Base-by-base conservation (phyloP, 139 green algal species). In the Nannochloris sp. region DNA sequence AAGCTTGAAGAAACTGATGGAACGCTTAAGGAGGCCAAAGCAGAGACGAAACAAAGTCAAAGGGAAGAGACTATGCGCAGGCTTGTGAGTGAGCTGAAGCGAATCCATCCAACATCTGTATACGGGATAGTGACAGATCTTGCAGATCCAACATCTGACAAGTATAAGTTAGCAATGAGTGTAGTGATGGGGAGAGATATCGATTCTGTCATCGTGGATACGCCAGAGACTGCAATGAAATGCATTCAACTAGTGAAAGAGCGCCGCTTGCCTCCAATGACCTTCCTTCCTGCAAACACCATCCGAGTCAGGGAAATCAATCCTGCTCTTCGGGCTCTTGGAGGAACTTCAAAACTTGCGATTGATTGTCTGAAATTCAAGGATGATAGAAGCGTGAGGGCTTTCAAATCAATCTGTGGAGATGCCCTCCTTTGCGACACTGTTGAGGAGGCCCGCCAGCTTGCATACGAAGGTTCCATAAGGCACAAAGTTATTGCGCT, bases 361-460 rank as follows among this genome's bases (percentile, higher is more conserved):
- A 48, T 96, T 3, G 91, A 97, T 78, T 68, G 95, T 59, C 61
- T 97, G 40, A 36, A 87, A 61, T 84, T 79, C 30, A 17, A 59
- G 8, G 60, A 87, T 20, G 75, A 92, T 64, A 70, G 80, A 11
- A 85, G 85, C 9, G 83, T 92, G 49, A 59, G 85, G 14, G 89
- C 79, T 59, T 66, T 45, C 60, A 29, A 55, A 23, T 81, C 80
- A 12, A 17, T 61, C 5, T 69, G 63, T 77, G 89, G 85, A 49
- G 90, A 88, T 77, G 93, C 92, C 2, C 57, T 99, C 13, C 84
- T 99, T 28, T 94, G 85, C 30, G 89, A 98, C 30, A 85, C 62
- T 1, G 56, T 89, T 25, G 72, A 91, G 17, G 86, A 95, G 71
- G 90, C 89, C 3, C 82, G 75, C 37, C 11, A 61, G 20, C 72